A percentile compares a stretch with the other conserved stretches of the same genome.
Evolutionary conservation across 495 filamentous ascomycete species (phyloP).

Genomic region (Penicillium daleae): DNA sequence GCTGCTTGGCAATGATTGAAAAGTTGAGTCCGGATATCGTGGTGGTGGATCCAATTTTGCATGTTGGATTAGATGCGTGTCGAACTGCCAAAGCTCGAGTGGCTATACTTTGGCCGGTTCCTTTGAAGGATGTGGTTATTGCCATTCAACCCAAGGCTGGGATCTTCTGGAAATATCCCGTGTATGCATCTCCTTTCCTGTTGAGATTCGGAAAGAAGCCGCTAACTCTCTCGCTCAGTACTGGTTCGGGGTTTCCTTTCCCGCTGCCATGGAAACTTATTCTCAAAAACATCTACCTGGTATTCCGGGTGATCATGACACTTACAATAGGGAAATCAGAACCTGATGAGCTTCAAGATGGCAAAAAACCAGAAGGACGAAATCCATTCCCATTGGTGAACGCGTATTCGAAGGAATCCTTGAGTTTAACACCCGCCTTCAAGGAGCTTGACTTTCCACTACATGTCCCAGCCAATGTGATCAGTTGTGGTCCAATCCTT

Average conservation of each 20-base stretch:
- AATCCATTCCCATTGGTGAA: conserved; percentile 37
- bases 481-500: conserved; percentile 52
- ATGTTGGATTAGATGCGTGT: conserved; percentile 53
- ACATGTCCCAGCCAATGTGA: conserved; percentile 46
- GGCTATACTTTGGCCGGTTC: conserved; percentile 42
- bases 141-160: conserved; percentile 39
- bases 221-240: conserved; percentile 28
- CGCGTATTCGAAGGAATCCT: conserved; percentile 39
- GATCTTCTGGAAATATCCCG: conserved; percentile 49
- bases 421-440: conserved; percentile 42
- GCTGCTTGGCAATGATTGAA: conserved; percentile 47
- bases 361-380: conserved; percentile 32
- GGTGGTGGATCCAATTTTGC: conserved; percentile 55
- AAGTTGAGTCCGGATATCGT: conserved; percentile 45
- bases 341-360: conserved; percentile 22
- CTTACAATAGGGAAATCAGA: conserved; percentile 25
- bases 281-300: conserved; percentile 42
- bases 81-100: conserved; percentile 36
- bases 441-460: conserved; percentile 51
- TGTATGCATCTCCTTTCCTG: conserved; percentile 27
- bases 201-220: not conserved
- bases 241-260: conserved; percentile 51
- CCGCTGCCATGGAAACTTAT: conserved; percentile 48
- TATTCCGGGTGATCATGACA: conserved; percentile 18
- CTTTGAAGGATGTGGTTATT: conserved; percentile 44